A percentile compares a stretch with the other conserved stretches of the same genome.
phyloP scores from a whole-genome alignment of 306 rosid species.

The Quillaja saponaria region DNA sequence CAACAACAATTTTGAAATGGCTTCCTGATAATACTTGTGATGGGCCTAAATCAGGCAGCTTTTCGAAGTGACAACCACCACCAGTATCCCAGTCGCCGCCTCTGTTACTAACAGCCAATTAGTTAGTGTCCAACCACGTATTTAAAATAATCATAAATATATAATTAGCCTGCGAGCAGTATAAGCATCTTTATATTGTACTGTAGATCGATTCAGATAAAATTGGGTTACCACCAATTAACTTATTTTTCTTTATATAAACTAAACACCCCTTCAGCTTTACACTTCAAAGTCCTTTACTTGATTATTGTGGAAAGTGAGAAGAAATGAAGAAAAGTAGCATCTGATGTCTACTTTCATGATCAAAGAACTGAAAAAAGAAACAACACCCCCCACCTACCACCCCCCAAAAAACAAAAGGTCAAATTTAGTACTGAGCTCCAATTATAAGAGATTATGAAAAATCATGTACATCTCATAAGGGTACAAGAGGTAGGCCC shows the following conservation, averaged over 20 bases:
- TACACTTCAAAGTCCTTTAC: too few relatives aligned
- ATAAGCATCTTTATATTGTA: background rate
- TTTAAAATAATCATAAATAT: background rate
- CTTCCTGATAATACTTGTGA: constrained; percentile 35
- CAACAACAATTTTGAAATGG: constrained; percentile 42
- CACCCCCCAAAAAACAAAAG: too few relatives aligned
- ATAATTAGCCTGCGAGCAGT: background rate
- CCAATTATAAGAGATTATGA: background rate
- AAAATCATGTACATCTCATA: constrained; percentile 13
- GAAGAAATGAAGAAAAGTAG: too few relatives aligned
- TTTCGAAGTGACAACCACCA: constrained; percentile 82
- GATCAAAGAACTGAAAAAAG: too few relatives aligned
- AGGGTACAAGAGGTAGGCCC: constrained; percentile 13
- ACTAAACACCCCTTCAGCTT: background rate
- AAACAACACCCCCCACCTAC: too few relatives aligned
- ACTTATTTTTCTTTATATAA: too few relatives aligned
- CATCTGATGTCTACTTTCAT: too few relatives aligned
- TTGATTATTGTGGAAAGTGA: too few relatives aligned
- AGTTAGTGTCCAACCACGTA: constrained; percentile 26
- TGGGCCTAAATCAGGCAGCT: constrained; percentile 63
- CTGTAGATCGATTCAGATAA: background rate
- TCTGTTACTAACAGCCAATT: constrained; percentile 43
- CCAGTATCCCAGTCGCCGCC: constrained; percentile 89
- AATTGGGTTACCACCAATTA: background rate
- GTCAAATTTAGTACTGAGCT: background rate